Percentiles rank a stretch among this genome's conserved stretches.
Evolutionary conservation across 495 filamentous ascomycete species (phyloP).

Genomic region (Rhypophila decipiens): DNA sequence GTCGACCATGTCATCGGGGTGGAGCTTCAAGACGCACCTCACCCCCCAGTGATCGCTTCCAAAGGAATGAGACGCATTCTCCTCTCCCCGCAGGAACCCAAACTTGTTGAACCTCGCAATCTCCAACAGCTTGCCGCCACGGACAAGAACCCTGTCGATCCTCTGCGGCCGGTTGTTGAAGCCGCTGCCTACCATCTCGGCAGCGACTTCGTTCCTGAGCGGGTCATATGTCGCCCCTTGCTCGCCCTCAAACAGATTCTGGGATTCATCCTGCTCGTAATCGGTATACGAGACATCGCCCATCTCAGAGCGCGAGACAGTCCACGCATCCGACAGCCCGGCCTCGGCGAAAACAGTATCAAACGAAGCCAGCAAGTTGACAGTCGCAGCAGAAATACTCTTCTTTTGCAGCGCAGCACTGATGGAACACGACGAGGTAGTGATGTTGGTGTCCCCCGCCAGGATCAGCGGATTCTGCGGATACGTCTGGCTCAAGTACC

Average conservation of each 20-base stretch:
- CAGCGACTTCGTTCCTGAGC: conserved; percentile 41
- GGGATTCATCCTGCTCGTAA: conserved; percentile 14
- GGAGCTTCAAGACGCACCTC: conserved; percentile 32
- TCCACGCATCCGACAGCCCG: conserved; percentile 39
- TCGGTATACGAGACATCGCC: conserved; percentile 5
- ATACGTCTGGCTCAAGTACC: conserved; percentile 31
- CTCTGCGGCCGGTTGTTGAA: conserved; percentile 47
- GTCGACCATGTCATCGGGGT: conserved; percentile 2
- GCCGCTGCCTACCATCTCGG: conserved; percentile 30
- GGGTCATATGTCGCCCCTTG: conserved; percentile 54
- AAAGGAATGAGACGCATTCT: conserved; percentile 14
- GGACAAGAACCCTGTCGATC: conserved; percentile 51
- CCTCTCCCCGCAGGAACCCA: conserved; percentile 29
- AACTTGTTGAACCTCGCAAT: conserved; percentile 41
- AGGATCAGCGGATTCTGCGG: conserved; percentile 40
- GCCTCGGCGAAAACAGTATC: conserved; percentile 28
- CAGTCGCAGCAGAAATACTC: conserved; percentile 34
- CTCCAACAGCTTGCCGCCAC: conserved; percentile 28
- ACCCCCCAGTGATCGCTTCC: conserved; percentile 56
- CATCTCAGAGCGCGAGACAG: conserved; percentile 23
- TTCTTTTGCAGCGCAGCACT: conserved; percentile 39
- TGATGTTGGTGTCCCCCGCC: conserved; percentile 54
- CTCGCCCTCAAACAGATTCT: conserved; percentile 39
- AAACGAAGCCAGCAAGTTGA: conserved; percentile 19
- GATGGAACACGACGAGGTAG: conserved; percentile 45